Percentiles rank a stretch among this genome's conserved stretches.
These are phyloP conservation scores for Acanthamoeba castellanii DNA, from an alignment of 208 protist genomes.

Conservation along the genomic window DNA sequence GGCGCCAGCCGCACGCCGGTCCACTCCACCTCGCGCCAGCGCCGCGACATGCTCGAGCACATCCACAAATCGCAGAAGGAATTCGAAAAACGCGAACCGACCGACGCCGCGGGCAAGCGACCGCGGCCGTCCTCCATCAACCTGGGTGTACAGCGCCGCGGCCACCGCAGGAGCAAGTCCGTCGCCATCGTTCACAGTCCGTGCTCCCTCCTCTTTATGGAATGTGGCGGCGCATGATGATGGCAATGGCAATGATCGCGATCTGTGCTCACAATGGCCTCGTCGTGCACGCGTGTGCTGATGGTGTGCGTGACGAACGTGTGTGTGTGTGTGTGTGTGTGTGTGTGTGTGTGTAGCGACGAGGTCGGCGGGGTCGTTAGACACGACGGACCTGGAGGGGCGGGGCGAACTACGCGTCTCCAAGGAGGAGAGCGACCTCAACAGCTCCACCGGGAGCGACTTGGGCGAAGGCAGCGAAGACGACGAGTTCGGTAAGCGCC, in stretches of 20 bases:
- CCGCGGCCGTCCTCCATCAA: not conserved
- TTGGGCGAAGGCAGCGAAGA: not conserved
- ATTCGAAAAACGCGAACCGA: not conserved
- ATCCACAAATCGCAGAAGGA: conserved; percentile 8
- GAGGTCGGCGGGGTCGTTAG: not conserved
- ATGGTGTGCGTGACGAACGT: too few relatives aligned
- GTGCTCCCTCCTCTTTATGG: not conserved
- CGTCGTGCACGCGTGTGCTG: too few relatives aligned
- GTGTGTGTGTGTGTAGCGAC: not conserved
- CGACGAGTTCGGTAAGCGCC: not conserved
- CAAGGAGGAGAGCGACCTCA: conserved; percentile 20
- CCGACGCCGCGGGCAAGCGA: not conserved
- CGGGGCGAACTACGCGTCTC: not conserved
- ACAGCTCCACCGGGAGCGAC: not conserved
- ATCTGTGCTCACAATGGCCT: too few relatives aligned
- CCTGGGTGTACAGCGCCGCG: not conserved
- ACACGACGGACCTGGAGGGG: not conserved
- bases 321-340: too few relatives aligned
- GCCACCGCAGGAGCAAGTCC: conserved; percentile 8
- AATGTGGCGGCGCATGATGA: too few relatives aligned
- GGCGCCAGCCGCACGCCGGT: not conserved
- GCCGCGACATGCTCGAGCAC: conserved; percentile 27
- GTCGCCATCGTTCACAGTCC: conserved; percentile 8
- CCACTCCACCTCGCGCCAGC: not conserved
- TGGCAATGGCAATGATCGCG: not conserved